Evolutionary conservation across 768 basidiomycete species (phyloP), one percentile per base, ranked within the genome.

Genomic region (Boletus pseudo-olivaceus): DNA sequence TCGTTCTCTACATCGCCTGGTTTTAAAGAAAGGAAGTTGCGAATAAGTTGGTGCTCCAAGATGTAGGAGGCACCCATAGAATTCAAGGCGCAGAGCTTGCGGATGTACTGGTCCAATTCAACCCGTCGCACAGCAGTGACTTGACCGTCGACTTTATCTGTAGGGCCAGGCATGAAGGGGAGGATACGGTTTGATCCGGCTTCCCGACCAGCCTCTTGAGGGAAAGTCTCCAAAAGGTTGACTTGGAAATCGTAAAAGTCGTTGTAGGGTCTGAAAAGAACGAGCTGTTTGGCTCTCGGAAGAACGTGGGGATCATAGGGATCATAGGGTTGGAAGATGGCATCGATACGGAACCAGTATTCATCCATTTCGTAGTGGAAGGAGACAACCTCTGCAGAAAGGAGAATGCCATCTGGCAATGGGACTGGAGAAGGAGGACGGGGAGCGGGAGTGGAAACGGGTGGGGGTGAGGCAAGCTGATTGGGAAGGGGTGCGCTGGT

Each of bases 241-340:
- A 97, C 88, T 67, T 99, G 97, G 72, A 98, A 98, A 64, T 95
- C 91, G 73, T 96, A 98, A 71, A 99, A 99, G 71, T 99, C 96
- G 64, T 95, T 90, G 78, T 99, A 99, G 26, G 91, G 85, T 47
- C 97, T 83, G 75, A 96, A 99, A 41, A 98, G 79, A 60, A 93
- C 84, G 53, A 98, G 84, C 33, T 87, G 83, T 61, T 83, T 87
- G 12, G 89, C 82, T 11, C 79, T 78, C 5, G 89, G 87, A 29
- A 87, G 78, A 15, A 70, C 63, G 29, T 70, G 73, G 50, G 81
- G 79, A 43, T 82, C 85, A 17, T 81, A 74, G 9, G 77, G 76
- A 56, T 79, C 80, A 62, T 89, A 93, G 0, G 95, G 93, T 60
- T 95, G 88, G 73, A 85, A 98, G 54, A 87, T 71, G 52, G 90